These are phyloP conservation scores for Talaromyces sp. DNA, from an alignment of 2,329 filamentous ascomycete species.

Conservation along the genomic window DNA sequence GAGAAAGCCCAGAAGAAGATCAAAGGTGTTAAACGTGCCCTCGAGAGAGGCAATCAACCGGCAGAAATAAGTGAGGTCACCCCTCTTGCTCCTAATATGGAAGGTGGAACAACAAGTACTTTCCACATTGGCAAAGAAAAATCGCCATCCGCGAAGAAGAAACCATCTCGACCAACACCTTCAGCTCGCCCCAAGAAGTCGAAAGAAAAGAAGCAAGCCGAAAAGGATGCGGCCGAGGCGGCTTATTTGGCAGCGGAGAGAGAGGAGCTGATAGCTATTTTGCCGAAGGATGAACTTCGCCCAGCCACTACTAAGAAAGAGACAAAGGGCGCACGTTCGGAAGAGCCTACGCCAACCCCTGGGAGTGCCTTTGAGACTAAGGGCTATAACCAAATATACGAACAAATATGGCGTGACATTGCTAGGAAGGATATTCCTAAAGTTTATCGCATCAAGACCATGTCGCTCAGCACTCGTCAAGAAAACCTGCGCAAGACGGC, in stretches of 20 bases:
- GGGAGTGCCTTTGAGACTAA: conserved; percentile 74
- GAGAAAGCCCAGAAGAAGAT: conserved; percentile 91
- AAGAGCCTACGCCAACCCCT: conserved; percentile 44
- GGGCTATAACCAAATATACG: conserved; percentile 93
- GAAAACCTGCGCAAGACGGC: conserved; percentile 98
- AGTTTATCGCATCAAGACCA: conserved; percentile 79
- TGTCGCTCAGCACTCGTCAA: conserved; percentile 77
- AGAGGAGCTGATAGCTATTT: conserved; percentile 45
- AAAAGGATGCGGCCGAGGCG: conserved; percentile 73
- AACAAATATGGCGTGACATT: conserved; percentile 94
- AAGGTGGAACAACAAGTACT: conserved; percentile 78
- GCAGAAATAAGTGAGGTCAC: conserved; percentile 70
- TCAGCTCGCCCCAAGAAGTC: conserved; percentile 76
- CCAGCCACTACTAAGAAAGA: conserved; percentile 42
- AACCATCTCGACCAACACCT: conserved; percentile 47
- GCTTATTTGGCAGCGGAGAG: conserved; percentile 67
- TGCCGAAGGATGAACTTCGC: conserved; percentile 53
- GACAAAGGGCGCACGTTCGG: conserved; percentile 36
- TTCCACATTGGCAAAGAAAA: conserved; percentile 64
- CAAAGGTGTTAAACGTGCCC: conserved; percentile 77
- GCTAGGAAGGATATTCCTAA: conserved; percentile 91
- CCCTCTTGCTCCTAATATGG: conserved; percentile 70
- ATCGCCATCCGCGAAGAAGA: conserved; percentile 47
- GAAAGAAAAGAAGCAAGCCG: conserved; percentile 64
- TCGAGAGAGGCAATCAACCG: conserved; percentile 71